Percentiles rank a stretch among this genome's conserved stretches.
phyloP scores from a whole-genome alignment of 352 stramenopile genomes.

The Globisporangium nagaii region DNA sequence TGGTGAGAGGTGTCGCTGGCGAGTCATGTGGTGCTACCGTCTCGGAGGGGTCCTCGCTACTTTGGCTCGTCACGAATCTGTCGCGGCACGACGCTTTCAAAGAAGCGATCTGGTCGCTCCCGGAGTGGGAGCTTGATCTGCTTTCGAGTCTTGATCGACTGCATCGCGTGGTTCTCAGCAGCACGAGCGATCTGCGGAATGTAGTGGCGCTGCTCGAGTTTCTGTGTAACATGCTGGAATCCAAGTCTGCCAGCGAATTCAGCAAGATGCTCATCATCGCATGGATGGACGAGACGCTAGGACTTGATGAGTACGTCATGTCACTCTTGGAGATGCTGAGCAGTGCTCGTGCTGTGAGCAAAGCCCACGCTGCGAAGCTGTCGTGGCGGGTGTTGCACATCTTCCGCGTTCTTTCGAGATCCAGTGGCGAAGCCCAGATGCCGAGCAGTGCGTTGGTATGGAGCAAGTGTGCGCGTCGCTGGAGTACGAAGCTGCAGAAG shows the following conservation, averaged over 20 bases:
- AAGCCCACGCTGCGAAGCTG: neutral
- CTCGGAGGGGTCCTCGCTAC: neutral
- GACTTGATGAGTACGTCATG: neutral
- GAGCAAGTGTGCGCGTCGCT: neutral
- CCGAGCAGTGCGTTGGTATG: neutral
- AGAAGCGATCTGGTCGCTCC: neutral
- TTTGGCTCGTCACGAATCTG: neutral
- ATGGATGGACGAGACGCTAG: neutral
- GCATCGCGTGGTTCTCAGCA: neutral
- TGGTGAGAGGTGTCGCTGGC: neutral
- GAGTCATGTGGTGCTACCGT: neutral
- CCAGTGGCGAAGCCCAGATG: neutral
- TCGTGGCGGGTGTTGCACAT: neutral
- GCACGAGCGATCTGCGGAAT: neutral
- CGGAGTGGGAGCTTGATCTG: neutral
- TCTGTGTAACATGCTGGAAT: neutral
- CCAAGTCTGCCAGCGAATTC: neutral
- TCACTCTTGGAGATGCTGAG: neutral
- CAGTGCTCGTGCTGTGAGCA: neutral
- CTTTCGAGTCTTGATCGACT: neutral
- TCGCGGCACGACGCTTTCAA: neutral
- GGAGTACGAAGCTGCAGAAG: neutral
- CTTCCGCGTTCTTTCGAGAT: neutral
- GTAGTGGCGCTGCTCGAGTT: neutral
- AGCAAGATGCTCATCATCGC: neutral